Evolutionary conservation across 2,329 filamentous ascomycete species (phyloP), one percentile per base, ranked within the genome.

Genomic region (Leptodontidium sp.): DNA sequence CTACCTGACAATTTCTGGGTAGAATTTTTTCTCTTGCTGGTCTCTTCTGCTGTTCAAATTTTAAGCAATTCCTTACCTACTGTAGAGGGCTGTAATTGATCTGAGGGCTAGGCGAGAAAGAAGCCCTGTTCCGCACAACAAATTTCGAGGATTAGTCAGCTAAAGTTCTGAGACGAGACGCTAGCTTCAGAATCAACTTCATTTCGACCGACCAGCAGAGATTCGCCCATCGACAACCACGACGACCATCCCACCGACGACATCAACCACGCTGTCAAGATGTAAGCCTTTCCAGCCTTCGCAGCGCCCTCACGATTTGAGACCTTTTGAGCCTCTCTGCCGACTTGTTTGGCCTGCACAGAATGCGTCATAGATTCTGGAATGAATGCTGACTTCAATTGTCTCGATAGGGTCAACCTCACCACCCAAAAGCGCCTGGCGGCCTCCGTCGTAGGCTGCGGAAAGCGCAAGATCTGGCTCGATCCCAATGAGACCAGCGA

Each of bases 401-500:
- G 73, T 78, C 77, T 76, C 72, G 78, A 79, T 84, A 99, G 96
- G 96, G 94, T 97, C 92, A 98, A 98, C 85, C 92, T 99, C 86
- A 92, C 91, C 86, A 98, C 96, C 85, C 97, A 99, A 91, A 99
- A 99, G 92, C 95, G 97, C 88, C 94, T 99, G 82, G 96, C 96
- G 85, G 93, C 96, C 83, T 93, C 95, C 86, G 96, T 99, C 85
- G 93, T 97, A 85, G 94, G 94, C 90, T 97, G 93, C 88, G 96
- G 96, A 84, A 91, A 99, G 93, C 93, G 95, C 91, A 99, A 99
- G 93, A 97, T 99, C 88, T 99, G 96, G 96, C 94, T 99, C 84
- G 96, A 99, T 87, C 96, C 96, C 85, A 98, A 97, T 85, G 96
- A 99, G 89, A 90, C 94, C 87, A 96, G 87, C 89, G 96, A 99